These are phyloP conservation scores for Cystobasidium onofrii DNA, from an alignment of 768 basidiomycete species.

Conservation along the genomic window DNA sequence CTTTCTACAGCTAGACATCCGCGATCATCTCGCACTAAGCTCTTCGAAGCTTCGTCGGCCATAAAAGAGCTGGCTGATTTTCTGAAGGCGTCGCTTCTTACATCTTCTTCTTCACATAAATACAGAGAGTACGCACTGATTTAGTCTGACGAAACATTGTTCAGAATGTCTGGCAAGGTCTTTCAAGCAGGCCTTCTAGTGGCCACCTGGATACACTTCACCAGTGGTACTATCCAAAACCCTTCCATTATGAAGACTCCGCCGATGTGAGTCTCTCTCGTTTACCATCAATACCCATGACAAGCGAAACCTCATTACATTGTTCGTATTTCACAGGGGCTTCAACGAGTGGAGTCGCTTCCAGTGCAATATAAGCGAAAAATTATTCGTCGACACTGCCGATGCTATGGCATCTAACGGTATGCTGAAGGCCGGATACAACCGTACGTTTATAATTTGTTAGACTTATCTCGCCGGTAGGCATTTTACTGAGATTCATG, in stretches of 20 bases:
- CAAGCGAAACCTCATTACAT: too few species aligned
- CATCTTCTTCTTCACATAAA: too few species aligned
- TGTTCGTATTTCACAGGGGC: background rate
- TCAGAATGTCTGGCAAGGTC: background rate
- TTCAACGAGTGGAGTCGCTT: conserved; percentile 29
- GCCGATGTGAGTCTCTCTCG: background rate
- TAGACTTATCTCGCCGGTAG: too few species aligned
- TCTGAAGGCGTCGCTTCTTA: background rate
- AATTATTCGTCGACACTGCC: conserved; percentile 21
- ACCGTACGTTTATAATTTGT: too few species aligned
- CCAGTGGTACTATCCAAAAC: conserved; percentile 1
- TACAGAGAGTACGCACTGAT: too few species aligned
- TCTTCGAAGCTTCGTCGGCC: background rate
- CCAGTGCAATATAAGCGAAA: conserved; percentile 27
- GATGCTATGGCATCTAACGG: conserved; percentile 22
- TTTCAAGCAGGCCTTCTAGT: background rate
- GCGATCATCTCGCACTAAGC: too few species aligned
- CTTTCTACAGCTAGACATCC: too few species aligned
- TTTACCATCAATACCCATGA: too few species aligned
- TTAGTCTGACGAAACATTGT: background rate
- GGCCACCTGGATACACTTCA: background rate
- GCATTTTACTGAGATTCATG: too few species aligned
- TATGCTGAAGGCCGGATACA: conserved; percentile 18
- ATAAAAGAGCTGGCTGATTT: background rate
- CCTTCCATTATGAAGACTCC: conserved; percentile 8